These are phyloP conservation scores for Angomonas deanei DNA, from an alignment of 208 protist species.

Conservation along the genomic window DNA sequence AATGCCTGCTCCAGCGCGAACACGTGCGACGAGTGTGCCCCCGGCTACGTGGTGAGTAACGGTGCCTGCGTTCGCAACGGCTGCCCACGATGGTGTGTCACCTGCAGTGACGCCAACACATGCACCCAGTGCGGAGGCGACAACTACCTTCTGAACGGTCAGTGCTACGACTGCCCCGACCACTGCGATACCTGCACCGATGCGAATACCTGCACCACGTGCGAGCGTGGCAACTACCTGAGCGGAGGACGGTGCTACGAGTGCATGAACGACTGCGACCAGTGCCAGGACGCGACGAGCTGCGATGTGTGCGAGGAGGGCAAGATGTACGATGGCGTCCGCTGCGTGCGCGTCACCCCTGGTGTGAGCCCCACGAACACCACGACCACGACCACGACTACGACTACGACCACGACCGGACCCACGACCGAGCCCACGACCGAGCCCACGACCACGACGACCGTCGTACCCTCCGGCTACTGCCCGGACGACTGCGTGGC, in stretches of 20 bases:
- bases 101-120: neutral
- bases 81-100: too few species aligned
- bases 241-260: neutral
- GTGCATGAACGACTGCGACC: neutral
- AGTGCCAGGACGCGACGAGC: neutral
- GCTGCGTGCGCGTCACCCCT: too few species aligned
- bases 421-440: too few species aligned
- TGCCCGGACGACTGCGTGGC: neutral
- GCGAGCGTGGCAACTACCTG: neutral
- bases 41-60: too few species aligned
- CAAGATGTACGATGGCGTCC: neutral
- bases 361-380: too few species aligned
- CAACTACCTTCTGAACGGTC: neutral
- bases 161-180: neutral
- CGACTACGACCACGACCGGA: too few species aligned
- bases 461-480: too few species aligned
- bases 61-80: too few species aligned
- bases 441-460: too few species aligned
- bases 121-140: neutral
- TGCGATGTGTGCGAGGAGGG: neutral
- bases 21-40: too few species aligned
- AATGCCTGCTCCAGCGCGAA: too few species aligned
- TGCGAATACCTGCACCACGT: neutral
- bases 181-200: neutral
- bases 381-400: too few species aligned